phyloP scores from a whole-genome alignment of 106 monocot species.

The Cymbidium sinense region DNA sequence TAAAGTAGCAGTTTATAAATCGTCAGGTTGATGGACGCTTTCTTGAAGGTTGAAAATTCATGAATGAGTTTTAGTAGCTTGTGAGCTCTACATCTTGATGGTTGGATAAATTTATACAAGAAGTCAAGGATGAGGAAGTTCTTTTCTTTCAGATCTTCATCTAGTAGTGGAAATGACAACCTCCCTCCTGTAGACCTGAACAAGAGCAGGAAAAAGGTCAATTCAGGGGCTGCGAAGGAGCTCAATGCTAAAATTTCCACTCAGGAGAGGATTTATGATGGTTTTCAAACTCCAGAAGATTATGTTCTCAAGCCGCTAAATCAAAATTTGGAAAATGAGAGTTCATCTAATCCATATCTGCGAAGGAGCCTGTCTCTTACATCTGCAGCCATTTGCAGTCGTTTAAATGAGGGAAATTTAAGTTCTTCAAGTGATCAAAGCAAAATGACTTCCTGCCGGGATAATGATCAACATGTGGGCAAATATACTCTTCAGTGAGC shows the following conservation, averaged over 20 bases:
- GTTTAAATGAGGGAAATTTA: conserved; percentile 11
- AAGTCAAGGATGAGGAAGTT: conserved; percentile 33
- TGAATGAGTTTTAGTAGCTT: neutral
- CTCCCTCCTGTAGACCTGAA: conserved; percentile 4
- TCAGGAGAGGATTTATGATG: neutral
- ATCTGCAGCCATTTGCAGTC: conserved; percentile 17
- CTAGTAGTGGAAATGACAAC: conserved; percentile 18
- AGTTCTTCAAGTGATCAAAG: conserved; percentile 4
- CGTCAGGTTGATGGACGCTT: neutral
- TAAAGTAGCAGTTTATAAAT: conserved; percentile 1
- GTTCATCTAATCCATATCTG: conserved; percentile 3
- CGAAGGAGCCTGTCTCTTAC: conserved; percentile 61
- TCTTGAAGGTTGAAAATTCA: neutral
- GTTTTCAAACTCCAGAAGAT: conserved; percentile 17
- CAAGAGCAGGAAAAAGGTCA: conserved; percentile 7
- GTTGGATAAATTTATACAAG: neutral
- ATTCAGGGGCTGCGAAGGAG: neutral
- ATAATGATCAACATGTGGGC: conserved; percentile 16
- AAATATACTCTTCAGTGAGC: conserved; percentile 16
- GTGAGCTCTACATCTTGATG: neutral
- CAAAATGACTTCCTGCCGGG: neutral
- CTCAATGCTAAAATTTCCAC: conserved; percentile 9
- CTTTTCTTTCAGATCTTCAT: conserved; percentile 43
- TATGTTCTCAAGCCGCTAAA: conserved; percentile 7
- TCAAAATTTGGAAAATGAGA: conserved; percentile 11